Percentiles rank a stretch among this genome's conserved stretches.
phyloP scores from a whole-genome alignment of 768 basidiomycete genomes.

The Trametes gibbosa region DNA sequence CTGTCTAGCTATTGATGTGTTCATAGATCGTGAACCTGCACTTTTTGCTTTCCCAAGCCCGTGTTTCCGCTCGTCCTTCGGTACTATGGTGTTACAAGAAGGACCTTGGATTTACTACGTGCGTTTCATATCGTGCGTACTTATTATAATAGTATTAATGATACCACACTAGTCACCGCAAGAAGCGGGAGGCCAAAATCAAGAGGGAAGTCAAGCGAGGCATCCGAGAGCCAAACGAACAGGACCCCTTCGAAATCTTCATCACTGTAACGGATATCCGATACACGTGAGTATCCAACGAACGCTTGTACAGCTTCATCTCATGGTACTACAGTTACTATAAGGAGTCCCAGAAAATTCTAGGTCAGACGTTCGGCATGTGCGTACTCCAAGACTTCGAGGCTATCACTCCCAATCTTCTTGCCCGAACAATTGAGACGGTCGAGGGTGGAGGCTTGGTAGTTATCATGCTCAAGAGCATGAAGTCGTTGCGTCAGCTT shows the following conservation, averaged over 20 bases:
- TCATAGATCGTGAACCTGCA: conserved; percentile 88
- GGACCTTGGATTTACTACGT: conserved; percentile 94
- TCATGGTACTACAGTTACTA: conserved; percentile 57
- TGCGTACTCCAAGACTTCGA: conserved; percentile 97
- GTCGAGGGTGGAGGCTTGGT: conserved; percentile 94
- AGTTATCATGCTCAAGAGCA: conserved; percentile 88
- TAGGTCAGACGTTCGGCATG: conserved; percentile 98
- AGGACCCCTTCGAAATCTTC: conserved; percentile 97
- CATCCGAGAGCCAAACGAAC: conserved; percentile 89
- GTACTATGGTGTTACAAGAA: conserved; percentile 99
- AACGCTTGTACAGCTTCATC: background rate
- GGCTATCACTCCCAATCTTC: conserved; percentile 94
- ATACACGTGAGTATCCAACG: conserved; percentile 70
- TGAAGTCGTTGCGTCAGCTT: conserved; percentile 88
- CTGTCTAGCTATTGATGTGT: background rate
- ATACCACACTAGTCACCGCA: conserved; percentile 69
- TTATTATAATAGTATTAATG: background rate
- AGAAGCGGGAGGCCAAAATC: conserved; percentile 95
- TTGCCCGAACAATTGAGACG: conserved; percentile 96
- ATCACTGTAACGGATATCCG: conserved; percentile 98
- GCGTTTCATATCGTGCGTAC: conserved; percentile 30
- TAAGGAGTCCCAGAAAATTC: conserved; percentile 94
- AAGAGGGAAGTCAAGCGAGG: conserved; percentile 96
- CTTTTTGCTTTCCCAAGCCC: conserved; percentile 88
- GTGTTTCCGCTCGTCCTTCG: conserved; percentile 83